phyloP scores from a whole-genome alignment of 352 stramenopile species.

The Pythium brachiatum region DNA sequence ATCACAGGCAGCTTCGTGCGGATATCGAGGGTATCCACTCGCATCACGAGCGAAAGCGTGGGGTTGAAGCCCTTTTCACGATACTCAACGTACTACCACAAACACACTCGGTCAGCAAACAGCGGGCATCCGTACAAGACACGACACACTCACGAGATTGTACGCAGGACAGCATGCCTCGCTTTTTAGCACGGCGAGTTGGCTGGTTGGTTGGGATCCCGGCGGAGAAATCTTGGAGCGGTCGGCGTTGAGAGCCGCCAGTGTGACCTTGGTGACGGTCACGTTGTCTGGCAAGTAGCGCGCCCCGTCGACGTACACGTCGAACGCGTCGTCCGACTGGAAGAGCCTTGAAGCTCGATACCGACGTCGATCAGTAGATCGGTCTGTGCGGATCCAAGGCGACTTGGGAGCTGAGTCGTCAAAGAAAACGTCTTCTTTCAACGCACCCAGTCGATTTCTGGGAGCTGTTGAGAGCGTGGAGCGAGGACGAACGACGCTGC shows the following conservation, averaged over 20 bases:
- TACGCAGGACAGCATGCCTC: slow-evolving; percentile 47
- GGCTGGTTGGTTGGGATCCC: slow-evolving; percentile 26
- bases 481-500: slow-evolving; percentile 8
- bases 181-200: slow-evolving; percentile 23
- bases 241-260: slow-evolving; percentile 57
- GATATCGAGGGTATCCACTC: slow-evolving; percentile 78
- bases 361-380: slow-evolving; percentile 27
- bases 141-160: slow-evolving; percentile 38
- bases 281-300: slow-evolving; percentile 72
- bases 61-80: slow-evolving; percentile 74
- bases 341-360: slow-evolving; percentile 32
- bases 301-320: slow-evolving; percentile 76
- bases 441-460: slow-evolving; percentile 5
- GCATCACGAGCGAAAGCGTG: slow-evolving; percentile 79
- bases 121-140: background rate
- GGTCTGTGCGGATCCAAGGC: slow-evolving; percentile 38
- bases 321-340: slow-evolving; percentile 63
- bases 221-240: slow-evolving; percentile 32
- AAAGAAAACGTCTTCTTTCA: slow-evolving; percentile 12
- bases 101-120: background rate
- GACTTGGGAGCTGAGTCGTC: slow-evolving; percentile 6
- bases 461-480: slow-evolving; percentile 19
- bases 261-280: slow-evolving; percentile 68
- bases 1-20: slow-evolving; percentile 50
- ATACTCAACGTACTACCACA: slow-evolving; percentile 63